A percentile compares a stretch with the other conserved stretches of the same genome.
These are phyloP conservation scores for Coriolopsis trogii DNA, from an alignment of 1,284 basidiomycete genomes.

Conservation along the genomic window DNA sequence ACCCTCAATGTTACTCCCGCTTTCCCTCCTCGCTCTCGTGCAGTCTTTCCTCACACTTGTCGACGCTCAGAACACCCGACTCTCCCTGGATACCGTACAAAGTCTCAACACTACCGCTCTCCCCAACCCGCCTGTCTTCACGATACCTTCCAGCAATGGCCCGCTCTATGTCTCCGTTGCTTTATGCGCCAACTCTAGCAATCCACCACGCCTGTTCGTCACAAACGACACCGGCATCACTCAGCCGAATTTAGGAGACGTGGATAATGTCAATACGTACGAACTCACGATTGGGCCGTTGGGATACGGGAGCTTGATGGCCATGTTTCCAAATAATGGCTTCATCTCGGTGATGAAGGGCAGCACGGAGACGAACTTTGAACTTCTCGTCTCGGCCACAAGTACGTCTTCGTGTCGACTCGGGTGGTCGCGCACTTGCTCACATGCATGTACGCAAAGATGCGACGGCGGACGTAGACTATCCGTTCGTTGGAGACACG, in stretches of 20 bases:
- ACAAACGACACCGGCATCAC: constrained; percentile 51
- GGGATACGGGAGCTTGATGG: constrained; percentile 64
- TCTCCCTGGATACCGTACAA: constrained; percentile 22
- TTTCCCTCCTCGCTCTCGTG: constrained; percentile 26
- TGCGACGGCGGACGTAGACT: constrained; percentile 34
- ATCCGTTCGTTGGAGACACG: constrained; percentile 76
- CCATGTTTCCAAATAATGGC: constrained; percentile 47
- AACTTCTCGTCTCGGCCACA: constrained; percentile 58
- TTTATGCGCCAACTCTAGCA: constrained; percentile 46
- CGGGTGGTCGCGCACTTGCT: neutral
- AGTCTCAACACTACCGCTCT: constrained; percentile 22
- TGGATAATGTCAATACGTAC: constrained; percentile 46
- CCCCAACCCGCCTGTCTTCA: constrained; percentile 30
- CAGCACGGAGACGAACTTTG: constrained; percentile 45
- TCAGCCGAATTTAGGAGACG: constrained; percentile 40
- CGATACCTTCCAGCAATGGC: constrained; percentile 39
- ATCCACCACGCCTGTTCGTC: constrained; percentile 53
- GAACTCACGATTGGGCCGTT: constrained; percentile 51
- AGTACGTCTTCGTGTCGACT: constrained; percentile 40
- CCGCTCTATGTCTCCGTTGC: constrained; percentile 61
- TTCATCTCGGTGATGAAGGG: constrained; percentile 51
- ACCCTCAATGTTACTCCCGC: constrained; percentile 24
- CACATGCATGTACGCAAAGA: neutral
- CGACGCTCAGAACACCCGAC: constrained; percentile 27
- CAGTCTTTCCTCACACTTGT: constrained; percentile 24